phyloP scores from a whole-genome alignment of 345 rosid genomes.

The Aquilaria malaccensis region DNA sequence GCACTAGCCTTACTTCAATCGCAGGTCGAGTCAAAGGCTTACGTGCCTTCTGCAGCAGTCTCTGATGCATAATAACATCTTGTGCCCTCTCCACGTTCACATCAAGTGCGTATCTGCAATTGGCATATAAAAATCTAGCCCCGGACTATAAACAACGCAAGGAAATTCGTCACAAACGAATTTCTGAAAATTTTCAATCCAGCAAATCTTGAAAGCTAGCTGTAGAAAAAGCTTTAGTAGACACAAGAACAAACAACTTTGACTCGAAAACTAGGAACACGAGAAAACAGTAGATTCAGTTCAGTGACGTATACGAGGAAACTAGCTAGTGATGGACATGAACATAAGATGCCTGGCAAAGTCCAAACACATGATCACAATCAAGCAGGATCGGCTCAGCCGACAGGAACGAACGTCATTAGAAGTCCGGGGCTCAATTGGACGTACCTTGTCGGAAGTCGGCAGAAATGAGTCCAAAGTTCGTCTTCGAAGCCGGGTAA shows the following conservation, averaged over 20 bases:
- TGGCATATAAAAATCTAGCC: background rate
- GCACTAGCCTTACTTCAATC: slow-evolving; percentile 52
- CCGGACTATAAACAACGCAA: background rate
- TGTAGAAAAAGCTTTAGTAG: background rate
- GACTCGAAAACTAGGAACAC: background rate
- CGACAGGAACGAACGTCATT: too few species aligned
- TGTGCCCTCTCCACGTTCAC: slow-evolving; percentile 55
- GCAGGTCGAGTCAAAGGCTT: slow-evolving; percentile 46
- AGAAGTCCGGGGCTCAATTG: background rate
- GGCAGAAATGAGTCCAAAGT: slow-evolving; percentile 53
- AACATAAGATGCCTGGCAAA: too few species aligned
- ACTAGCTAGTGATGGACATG: too few species aligned
- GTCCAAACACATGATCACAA: too few species aligned
- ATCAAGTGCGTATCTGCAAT: slow-evolving; percentile 52
- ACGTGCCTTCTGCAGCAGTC: slow-evolving; percentile 40
- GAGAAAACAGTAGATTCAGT: background rate
- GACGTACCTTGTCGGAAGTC: slow-evolving; percentile 44
- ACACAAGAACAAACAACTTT: background rate
- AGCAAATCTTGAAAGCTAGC: background rate
- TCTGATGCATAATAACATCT: slow-evolving; percentile 65
- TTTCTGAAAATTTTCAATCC: background rate
- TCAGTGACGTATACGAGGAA: too few species aligned
- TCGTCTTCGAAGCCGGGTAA: slow-evolving; percentile 48
- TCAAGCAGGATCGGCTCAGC: too few species aligned
- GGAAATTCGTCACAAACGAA: background rate